Base-by-base conservation (phyloP, 192 early-diverging fungal genomes). In the Backusella parvicylindrica region DNA sequence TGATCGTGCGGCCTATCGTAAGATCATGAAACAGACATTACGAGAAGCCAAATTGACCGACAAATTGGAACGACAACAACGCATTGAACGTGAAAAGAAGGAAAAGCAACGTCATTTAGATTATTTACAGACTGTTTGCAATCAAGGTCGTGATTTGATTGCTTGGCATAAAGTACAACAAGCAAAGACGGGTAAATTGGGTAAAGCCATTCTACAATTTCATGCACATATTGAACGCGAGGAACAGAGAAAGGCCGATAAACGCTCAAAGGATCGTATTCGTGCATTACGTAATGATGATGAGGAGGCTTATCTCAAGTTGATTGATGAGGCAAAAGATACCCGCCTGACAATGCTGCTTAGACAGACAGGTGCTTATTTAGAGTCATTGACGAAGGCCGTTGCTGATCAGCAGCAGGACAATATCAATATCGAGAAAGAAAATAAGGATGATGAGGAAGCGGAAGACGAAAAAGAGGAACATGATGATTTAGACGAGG, bases 251-350 rank as follows among this genome's bases (percentile, higher is more conserved):
- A 92, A 95, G 70, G 83, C 87, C 18, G 92, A 95, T 80, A 88
- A 91, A 56, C 74, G 95, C 11, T 90, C 92, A 15, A 91, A 95
- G 81, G 98, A 99, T 84, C 95, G 98, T 95, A 84, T 99, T 40
- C 89, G 94, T 76, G 98, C 98, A 30, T 87, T 99, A 70, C 93
- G 94, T 84, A 94, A 92, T 63, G 95, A 97, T 86, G 96, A 99
- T 83, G 98, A 99, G 81, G 97, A 96, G 70, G 96, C 95, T 12
- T 99, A 99, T 80, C 81, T 98, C 68, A 93, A 95, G 76, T 89
- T 99, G 56, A 86, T 99, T 68, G 96, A 98, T 80, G 84, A 95
- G 84, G 92, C 93, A 41, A 99, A 99, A 84, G 96, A 99, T 79
- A 98, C 91, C 30, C 95, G 98, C 77, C 94, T 99, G 70, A 91